Percentiles rank a stretch among this genome's conserved stretches.
These are phyloP conservation scores for Biscogniauxia mediterranea DNA, from an alignment of 2,329 filamentous ascomycete species.

Conservation along the genomic window DNA sequence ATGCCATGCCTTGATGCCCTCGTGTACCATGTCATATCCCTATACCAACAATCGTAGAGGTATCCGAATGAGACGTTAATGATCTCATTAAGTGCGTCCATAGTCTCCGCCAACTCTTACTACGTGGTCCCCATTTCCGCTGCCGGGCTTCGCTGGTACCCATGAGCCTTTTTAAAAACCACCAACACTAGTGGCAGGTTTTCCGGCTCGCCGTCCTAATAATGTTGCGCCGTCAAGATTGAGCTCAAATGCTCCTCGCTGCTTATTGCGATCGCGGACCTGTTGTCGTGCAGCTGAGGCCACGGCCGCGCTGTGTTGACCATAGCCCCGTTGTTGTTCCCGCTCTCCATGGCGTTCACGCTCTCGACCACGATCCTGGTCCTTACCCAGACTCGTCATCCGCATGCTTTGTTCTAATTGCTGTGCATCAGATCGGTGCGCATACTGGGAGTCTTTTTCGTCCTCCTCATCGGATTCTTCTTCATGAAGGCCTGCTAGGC, in stretches of 20 bases:
- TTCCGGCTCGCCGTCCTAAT: conserved; percentile 66
- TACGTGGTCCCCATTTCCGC: conserved; percentile 3
- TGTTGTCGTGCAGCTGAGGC: conserved; percentile 81
- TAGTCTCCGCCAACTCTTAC: neutral
- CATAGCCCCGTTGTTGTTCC: conserved; percentile 69
- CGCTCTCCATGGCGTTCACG: conserved; percentile 42
- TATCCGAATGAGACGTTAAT: conserved; percentile 8
- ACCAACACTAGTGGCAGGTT: conserved; percentile 47
- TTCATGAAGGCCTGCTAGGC: conserved; percentile 66
- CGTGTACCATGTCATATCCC: conserved; percentile 15
- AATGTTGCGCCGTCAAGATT: conserved; percentile 89
- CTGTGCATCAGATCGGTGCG: conserved; percentile 48
- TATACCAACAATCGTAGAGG: conserved; percentile 13
- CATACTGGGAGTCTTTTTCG: conserved; percentile 48
- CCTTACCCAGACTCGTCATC: conserved; percentile 68
- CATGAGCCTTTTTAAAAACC: conserved; percentile 23
- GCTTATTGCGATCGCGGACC: conserved; percentile 63
- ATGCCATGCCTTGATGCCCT: conserved; percentile 22
- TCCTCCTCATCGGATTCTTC: conserved; percentile 63
- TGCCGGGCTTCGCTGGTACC: neutral
- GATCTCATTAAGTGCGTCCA: conserved; percentile 1
- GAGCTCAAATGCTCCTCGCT: conserved; percentile 85
- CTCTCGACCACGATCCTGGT: conserved; percentile 49
- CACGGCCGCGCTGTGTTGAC: conserved; percentile 82
- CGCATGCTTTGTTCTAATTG: conserved; percentile 85